A percentile compares a stretch with the other conserved stretches of the same genome.
phyloP scores from a whole-genome alignment of 1,139 yeast genomes.

The Zygoascus meyerae region DNA sequence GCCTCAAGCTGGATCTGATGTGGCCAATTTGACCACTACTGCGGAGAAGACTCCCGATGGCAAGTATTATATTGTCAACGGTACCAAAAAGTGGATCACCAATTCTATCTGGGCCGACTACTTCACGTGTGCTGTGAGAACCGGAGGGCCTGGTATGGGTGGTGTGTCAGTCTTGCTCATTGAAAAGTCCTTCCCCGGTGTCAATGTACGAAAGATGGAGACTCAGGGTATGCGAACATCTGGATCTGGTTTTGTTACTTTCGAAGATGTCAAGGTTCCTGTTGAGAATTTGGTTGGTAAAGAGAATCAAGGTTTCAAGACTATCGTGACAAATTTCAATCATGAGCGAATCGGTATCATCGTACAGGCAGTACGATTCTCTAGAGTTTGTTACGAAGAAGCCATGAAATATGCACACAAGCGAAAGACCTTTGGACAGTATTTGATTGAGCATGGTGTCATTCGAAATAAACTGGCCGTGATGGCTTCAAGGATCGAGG shows the following conservation, averaged over 20 bases:
- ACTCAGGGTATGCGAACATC: conserved; percentile 40
- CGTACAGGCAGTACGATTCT: conserved; percentile 37
- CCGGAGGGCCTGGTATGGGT: conserved; percentile 39
- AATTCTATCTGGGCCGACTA: conserved; percentile 41
- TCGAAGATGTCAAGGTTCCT: conserved; percentile 43
- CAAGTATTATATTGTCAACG: conserved; percentile 40
- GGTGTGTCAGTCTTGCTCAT: conserved; percentile 40
- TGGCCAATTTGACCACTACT: conserved; percentile 38
- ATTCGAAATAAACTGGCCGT: conserved; percentile 41
- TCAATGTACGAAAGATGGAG: conserved; percentile 35
- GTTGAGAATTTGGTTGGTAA: conserved; percentile 39
- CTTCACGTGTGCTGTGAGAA: conserved; percentile 43
- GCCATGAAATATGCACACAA: conserved; percentile 39
- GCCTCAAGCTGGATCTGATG: conserved; percentile 43
- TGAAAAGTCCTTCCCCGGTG: conserved; percentile 38
- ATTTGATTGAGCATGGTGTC: conserved; percentile 39
- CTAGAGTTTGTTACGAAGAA: conserved; percentile 40
- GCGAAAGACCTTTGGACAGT: conserved; percentile 41
- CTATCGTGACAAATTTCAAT: conserved; percentile 42
- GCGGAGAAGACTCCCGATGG: conserved; percentile 38
- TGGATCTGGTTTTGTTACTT: conserved; percentile 38
- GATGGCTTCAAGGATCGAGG: conserved; percentile 39
- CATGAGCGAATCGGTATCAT: conserved; percentile 42
- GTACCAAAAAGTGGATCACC: conserved; percentile 43
- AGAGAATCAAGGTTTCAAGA: conserved; percentile 42